Conservation (phyloP, 225 moss, liverwort and hornwort species). For the Polytrichum formosum region DNA sequence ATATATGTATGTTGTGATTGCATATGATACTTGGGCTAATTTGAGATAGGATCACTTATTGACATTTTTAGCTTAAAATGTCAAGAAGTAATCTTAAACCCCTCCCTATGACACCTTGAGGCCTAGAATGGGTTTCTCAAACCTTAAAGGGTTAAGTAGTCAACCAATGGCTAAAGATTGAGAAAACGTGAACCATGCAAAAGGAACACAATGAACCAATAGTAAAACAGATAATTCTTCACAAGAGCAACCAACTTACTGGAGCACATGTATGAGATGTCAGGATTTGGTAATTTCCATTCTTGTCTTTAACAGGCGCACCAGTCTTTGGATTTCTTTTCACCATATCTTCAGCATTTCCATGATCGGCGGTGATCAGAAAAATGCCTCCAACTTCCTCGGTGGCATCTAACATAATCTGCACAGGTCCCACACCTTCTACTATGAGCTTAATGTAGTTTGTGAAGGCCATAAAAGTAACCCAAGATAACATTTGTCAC, state of each 20-base stretch:
- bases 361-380: conserved; percentile 60
- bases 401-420: conserved; percentile 64
- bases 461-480: too few species aligned
- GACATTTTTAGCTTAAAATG: too few species aligned
- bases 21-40: too few species aligned
- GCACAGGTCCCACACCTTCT: background rate
- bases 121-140: too few species aligned
- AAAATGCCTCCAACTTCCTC: conserved; percentile 63
- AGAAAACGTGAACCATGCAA: background rate
- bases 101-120: too few species aligned
- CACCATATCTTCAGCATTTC: conserved; percentile 74
- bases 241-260: conserved; percentile 14
- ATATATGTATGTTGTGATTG: too few species aligned
- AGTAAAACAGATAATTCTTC: background rate
- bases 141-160: too few species aligned
- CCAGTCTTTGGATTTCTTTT: conserved; percentile 60
- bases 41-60: too few species aligned
- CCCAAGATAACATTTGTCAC: too few species aligned
- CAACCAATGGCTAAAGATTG: background rate
- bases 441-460: too few species aligned
- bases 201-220: background rate
- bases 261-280: conserved; percentile 64
- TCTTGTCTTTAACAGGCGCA: conserved; percentile 51
- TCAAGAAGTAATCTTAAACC: too few species aligned
- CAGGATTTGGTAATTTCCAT: conserved; percentile 58